phyloP scores from a whole-genome alignment of 164 flowering plant genomes.

The Warburgia ugandensis region DNA sequence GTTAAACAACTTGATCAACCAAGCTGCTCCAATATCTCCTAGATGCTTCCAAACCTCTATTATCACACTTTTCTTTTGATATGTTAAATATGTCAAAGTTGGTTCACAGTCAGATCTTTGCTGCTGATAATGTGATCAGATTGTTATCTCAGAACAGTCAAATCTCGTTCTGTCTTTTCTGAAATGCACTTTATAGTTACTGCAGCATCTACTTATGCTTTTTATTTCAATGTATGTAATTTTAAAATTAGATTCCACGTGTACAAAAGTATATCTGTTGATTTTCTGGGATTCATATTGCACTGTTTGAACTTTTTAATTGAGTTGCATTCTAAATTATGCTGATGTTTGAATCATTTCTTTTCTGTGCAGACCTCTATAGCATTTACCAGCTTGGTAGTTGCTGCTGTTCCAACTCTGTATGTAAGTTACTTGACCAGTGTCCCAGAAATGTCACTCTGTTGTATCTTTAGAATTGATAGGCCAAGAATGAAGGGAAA shows the following conservation, averaged over 20 bases:
- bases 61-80: no score
- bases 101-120: no score
- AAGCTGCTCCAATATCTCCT: no score
- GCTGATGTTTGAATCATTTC: conserved; percentile 6
- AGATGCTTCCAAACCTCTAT: no score
- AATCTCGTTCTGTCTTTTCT: no score
- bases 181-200: not conserved
- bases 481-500: not conserved
- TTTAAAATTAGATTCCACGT: not conserved
- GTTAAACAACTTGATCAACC: no score
- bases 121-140: no score
- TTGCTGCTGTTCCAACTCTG: conserved; percentile 70
- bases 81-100: no score
- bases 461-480: not conserved
- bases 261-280: not conserved
- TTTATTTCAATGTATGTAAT: not conserved
- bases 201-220: not conserved
- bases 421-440: conserved; percentile 35
- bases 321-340: not conserved
- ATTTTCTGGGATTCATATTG: not conserved
- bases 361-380: conserved; percentile 56
- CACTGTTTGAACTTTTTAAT: not conserved
- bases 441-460: not conserved
- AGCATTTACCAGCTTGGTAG: conserved; percentile 63
- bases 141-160: no score